Evolutionary conservation across 768 basidiomycete species (phyloP), one percentile per base, ranked within the genome.

Genomic region (Termitomyces sp.): DNA sequence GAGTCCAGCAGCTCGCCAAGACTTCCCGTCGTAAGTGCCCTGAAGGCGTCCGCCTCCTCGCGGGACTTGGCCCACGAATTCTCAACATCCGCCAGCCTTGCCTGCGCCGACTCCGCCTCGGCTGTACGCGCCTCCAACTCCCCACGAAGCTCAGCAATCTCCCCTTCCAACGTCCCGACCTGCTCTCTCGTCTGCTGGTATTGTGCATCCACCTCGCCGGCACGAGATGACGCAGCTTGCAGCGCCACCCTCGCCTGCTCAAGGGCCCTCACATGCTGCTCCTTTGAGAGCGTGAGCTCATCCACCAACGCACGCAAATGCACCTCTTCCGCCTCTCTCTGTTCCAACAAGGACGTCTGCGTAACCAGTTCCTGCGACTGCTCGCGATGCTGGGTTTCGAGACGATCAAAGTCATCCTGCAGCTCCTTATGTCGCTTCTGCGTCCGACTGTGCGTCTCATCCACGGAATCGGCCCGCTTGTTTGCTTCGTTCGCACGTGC

Each of bases 11-110:
- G 76, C 66, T 95, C 84, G 22, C 93, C 93, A 2, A 97, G 79
- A 63, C 87, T 81, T 45, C 87, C 84, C 2, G 92, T 96, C 2
- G 94, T 94, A 50, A 93, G 74, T 21, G 89, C 87, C 52, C 93
- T 78, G 69, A 94, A 85, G 2, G 88, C 84, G 68, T 97, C 95
- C 2, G 93, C 92, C 74, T 98, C 93, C 71, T 95, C 89, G 14
- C 93, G 84, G 42, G 93, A 92, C 68, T 93, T 90, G 24, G 89
- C 82, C 87, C 93, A 97, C 9, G 88, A 84, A 65, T 89, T 93
- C 72, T 97, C 95, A 42, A 87, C 85, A 52, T 95, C 91, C 24
- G 80, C 74, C 42, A 95, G 71, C 53, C 87, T 77, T 10, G 76
- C 71, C 44, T 82, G 80, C 6, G 85, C 77, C 9, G 82, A 69